A percentile compares a stretch with the other conserved stretches of the same genome.
These are phyloP conservation scores for Fusarium tjaetaba DNA, from an alignment of 2,329 filamentous ascomycete species.

Conservation along the genomic window DNA sequence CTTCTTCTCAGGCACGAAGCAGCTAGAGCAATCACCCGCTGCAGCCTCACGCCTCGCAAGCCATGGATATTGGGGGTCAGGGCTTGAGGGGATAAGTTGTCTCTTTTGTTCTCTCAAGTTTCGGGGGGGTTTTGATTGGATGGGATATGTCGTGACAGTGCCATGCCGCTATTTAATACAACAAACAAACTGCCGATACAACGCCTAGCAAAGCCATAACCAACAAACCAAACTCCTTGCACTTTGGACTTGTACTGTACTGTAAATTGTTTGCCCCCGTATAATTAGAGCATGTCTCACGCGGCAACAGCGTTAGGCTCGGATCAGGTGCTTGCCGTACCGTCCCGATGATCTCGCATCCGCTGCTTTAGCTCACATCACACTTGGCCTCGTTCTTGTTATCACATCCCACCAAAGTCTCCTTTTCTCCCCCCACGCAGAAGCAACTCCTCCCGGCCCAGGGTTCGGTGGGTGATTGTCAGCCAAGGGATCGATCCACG, in stretches of 20 bases:
- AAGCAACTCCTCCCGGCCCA: neutral
- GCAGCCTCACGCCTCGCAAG: conserved; percentile 23
- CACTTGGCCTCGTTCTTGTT: neutral
- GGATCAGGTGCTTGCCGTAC: conserved; percentile 34
- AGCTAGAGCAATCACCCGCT: conserved; percentile 17
- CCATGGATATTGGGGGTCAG: neutral
- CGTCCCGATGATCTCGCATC: conserved; percentile 37
- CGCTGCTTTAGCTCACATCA: conserved; percentile 10
- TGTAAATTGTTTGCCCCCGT: neutral
- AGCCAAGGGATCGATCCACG: conserved; percentile 31
- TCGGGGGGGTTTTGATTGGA: conserved; percentile 11
- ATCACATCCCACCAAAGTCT: conserved; percentile 3
- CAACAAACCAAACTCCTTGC: conserved; percentile 4
- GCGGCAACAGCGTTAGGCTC: conserved; percentile 27
- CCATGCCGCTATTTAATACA: conserved; percentile 14
- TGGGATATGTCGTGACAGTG: conserved; percentile 7
- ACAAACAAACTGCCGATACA: conserved; percentile 14
- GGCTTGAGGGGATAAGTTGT: conserved; percentile 9
- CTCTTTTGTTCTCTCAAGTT: conserved; percentile 29
- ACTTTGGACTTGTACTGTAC: neutral
- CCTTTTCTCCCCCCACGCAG: conserved; percentile 23
- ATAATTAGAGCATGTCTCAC: conserved; percentile 12
- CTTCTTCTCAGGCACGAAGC: conserved; percentile 10
- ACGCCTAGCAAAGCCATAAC: neutral
- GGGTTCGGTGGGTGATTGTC: neutral